These are phyloP conservation scores for Alternaria sp. DNA, from an alignment of 2,329 filamentous ascomycete genomes.

Conservation along the genomic window DNA sequence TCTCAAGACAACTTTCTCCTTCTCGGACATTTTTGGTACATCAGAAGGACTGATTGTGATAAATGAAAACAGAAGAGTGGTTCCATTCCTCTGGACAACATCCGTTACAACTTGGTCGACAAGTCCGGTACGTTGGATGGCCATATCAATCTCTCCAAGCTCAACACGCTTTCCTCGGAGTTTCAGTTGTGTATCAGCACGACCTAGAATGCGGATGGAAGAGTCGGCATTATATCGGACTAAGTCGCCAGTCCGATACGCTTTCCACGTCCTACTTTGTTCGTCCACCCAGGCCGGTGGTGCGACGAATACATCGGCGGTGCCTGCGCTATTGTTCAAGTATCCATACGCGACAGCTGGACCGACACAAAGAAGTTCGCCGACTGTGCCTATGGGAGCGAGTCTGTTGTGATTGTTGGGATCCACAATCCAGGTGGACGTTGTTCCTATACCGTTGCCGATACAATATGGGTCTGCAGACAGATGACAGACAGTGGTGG, in stretches of 20 bases:
- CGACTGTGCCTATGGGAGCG: constrained; percentile 24
- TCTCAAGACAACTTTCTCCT: not conserved
- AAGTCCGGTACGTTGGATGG: not conserved
- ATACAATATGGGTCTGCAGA: not conserved
- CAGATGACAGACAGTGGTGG: not conserved
- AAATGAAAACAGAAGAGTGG: not conserved
- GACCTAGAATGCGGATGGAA: constrained; percentile 19
- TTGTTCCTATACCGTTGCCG: not conserved
- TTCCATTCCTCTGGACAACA: not conserved
- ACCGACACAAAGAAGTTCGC: constrained; percentile 35
- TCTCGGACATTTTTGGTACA: not conserved
- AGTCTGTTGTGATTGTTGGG: constrained; percentile 4
- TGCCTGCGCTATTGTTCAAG: constrained; percentile 29
- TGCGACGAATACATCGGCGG: constrained; percentile 1
- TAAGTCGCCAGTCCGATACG: constrained; percentile 33
- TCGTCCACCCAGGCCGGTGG: not conserved
- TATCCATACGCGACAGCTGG: constrained; percentile 12
- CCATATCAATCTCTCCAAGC: constrained; percentile 31
- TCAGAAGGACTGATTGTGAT: not conserved
- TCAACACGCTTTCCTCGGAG: constrained; percentile 36
- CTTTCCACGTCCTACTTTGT: constrained; percentile 21
- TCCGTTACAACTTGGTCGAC: not conserved
- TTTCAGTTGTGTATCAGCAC: constrained; percentile 37
- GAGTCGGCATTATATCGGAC: constrained; percentile 29
- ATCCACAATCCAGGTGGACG: not conserved